Base-by-base conservation (phyloP, 768 basidiomycete genomes). In the Floccularia luteovirens region DNA sequence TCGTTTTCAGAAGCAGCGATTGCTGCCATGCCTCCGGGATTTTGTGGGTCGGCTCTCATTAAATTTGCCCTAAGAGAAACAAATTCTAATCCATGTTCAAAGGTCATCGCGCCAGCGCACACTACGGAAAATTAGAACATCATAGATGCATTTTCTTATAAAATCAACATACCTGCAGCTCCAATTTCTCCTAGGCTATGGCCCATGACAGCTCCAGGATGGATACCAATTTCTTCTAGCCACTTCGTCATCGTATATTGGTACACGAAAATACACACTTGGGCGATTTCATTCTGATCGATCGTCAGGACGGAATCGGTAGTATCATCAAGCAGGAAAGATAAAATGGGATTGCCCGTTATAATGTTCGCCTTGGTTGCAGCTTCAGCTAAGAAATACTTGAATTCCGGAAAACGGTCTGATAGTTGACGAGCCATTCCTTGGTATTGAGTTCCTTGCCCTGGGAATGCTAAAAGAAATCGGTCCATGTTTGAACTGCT, bases 151-250 rank as follows among this genome's bases (percentile, higher is more conserved):
- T 8, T 4, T 19, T n/a, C 6, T 11, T 19, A 38, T 7, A 27
- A 4, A 6, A 8, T 19, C 16, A 27, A 45, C 57, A n/a, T 28
- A 62, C 63, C 63, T 33, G 60, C 55, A 10, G 59, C 62, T 8
- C 61, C 57, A 42, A 65, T 58, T 43, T 65, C 63, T 21, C 63
- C 63, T 3, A 65, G 49, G 41, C 61, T 62, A 41, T 65, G 60
- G 1, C 62, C 62, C 43, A 65, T 47, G 5, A 65, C 61, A 6
- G 60, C 57, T 35, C 55, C 48, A 1, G 59, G 47, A 36, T 50
- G 52, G 23, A 60, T 38, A 7, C 55, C 56, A 8, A 65, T 23
- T 14, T 40, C 51, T 34, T 51, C 49, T 28, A 64, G 32, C 57
- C 61, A 65, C 4, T 47, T 52, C 21, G 48, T 47, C 10, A 63